Evolutionary conservation across 2,329 filamentous ascomycete species (phyloP), one percentile per base, ranked within the genome.

Genomic region (Stachybotrys echinatus): DNA sequence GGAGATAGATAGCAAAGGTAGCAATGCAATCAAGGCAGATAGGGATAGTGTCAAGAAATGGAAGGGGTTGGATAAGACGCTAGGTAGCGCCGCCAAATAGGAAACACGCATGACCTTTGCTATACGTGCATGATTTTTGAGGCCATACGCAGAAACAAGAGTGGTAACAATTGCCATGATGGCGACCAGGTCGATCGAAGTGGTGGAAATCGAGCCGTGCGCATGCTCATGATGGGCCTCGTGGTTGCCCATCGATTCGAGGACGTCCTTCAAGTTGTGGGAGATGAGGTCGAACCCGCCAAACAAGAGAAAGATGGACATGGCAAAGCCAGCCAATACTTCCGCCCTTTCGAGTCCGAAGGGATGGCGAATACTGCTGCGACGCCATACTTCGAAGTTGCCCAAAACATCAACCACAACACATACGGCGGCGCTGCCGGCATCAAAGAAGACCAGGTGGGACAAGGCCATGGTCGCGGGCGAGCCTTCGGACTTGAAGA

Each of bases 371-470:
- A 99, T 88, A 57, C 87, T 95, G 58, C 89, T 92, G 44, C 92
- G 83, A 56, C 90, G 89, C 94, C 94, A 99, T 39, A 97, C 92
- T 65, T 99, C 94, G 61, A 99, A 99, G 67, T 99, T 99, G 47
- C 89, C 85, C 45, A 96, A 81, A 2, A 97, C 89, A 63, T 99
- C 94, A 44, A 97, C 92, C 12, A 83, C 85, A 4, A 96, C 91
- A 66, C 92, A 97, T 5, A 97, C 82, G 45, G 92, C 85, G 5
- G 94, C 94, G 31, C 91, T 94, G 2, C 95, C 83, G 8, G 94
- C 92, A 65, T 99, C 94, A 66, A 96, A 99, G 67, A 97, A 89
- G 52, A 97, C 87, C 44, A 99, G 76, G 61, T 96, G 92, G 10
- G 91, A 96, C 18, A 99, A 75, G 0, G 92, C 92, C 6, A 92